These are phyloP conservation scores for Dictyostelium firmibasis DNA, from an alignment of 78 protist genomes.

Conservation along the genomic window DNA sequence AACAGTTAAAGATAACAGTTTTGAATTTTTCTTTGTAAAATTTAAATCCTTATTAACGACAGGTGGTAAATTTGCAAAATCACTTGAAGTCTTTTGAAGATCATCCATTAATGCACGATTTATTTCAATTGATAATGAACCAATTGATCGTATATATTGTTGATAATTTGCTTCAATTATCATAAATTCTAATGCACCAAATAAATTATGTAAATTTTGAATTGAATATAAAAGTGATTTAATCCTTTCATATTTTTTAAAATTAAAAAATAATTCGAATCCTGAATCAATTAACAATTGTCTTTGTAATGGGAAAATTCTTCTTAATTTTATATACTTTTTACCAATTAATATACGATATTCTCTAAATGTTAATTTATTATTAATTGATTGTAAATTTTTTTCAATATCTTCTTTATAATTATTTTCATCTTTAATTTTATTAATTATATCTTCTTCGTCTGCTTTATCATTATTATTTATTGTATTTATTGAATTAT, in stretches of 20 bases:
- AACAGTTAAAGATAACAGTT: neutral
- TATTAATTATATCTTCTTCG: neutral
- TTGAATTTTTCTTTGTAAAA: neutral
- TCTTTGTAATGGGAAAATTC: neutral
- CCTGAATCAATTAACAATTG: neutral
- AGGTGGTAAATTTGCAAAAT: neutral
- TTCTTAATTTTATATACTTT: neutral
- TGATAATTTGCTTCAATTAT: neutral
- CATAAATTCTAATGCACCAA: slow-evolving; percentile 12
- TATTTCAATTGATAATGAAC: neutral
- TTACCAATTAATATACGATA: neutral
- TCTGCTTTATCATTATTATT: neutral
- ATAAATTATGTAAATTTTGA: neutral
- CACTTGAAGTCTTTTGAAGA: neutral
- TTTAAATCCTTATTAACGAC: neutral
- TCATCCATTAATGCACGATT: neutral
- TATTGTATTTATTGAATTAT: neutral
- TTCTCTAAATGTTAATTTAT: neutral
- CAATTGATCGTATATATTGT: neutral
- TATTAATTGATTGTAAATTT: neutral
- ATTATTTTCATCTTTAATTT: neutral
- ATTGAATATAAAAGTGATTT: neutral
- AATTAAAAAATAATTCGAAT: neutral
- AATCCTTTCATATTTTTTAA: neutral
- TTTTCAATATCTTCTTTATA: neutral